Percentiles rank a stretch among this genome's conserved stretches.
phyloP scores from a whole-genome alignment of 1,284 basidiomycete genomes.

The Sanghuangporus weigelae region DNA sequence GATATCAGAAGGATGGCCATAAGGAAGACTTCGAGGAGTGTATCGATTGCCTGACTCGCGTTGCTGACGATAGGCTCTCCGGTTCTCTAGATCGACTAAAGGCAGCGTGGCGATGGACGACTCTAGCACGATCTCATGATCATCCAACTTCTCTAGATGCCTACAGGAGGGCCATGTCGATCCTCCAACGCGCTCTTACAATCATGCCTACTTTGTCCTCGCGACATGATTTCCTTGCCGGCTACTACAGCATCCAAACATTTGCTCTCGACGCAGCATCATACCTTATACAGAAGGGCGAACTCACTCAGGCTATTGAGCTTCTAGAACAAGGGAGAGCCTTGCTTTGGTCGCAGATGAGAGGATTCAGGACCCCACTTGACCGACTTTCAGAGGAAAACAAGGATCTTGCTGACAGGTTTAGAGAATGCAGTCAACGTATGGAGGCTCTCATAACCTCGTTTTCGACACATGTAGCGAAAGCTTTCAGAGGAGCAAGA shows the following conservation, averaged over 20 bases:
- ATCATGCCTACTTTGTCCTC: neutral
- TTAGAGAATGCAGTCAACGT: neutral
- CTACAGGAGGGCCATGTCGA: neutral
- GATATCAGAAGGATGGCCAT: neutral
- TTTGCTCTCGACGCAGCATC: neutral
- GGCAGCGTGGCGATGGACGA: neutral
- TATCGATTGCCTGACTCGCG: neutral
- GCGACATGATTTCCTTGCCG: neutral
- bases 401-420: neutral
- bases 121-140: neutral
- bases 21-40: neutral
- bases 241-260: neutral
- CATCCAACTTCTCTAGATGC: neutral
- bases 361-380: neutral
- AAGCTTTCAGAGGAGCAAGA: slow-evolving; percentile 5
- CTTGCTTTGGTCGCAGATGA: slow-evolving; percentile 3
- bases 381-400: neutral
- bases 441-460: neutral
- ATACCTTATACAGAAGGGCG: neutral
- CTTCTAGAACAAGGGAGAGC: slow-evolving; percentile 6
- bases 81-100: neutral
- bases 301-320: neutral
- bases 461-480: neutral
- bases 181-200: neutral
- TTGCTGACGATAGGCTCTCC: neutral